Evolutionary conservation across 257 asterid genomes (phyloP).

Genomic region (Solanum raphanifolium): DNA sequence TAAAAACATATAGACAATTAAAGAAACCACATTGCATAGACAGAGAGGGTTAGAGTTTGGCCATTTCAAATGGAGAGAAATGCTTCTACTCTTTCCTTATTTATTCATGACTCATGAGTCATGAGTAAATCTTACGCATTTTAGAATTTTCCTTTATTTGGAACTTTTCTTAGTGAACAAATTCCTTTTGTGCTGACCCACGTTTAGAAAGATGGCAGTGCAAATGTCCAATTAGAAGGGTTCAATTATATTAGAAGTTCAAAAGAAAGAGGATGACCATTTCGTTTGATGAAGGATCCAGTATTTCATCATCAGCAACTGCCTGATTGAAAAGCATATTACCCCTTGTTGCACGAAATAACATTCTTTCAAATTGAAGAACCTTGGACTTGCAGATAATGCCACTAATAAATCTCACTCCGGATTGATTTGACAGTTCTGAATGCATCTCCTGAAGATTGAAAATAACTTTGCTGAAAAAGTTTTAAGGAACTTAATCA

Average conservation of each 20-base stretch:
- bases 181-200: background rate
- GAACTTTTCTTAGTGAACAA: background rate
- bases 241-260: background rate
- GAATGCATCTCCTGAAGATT: conserved; percentile 73
- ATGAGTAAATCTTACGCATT: background rate
- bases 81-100: background rate
- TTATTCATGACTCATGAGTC: background rate
- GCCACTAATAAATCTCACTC: conserved; percentile 90
- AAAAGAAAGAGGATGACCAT: conserved; percentile 37
- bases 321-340: conserved; percentile 96
- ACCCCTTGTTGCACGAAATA: conserved; percentile 97
- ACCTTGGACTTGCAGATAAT: conserved; percentile 73
- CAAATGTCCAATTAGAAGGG: background rate
- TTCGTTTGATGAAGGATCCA: conserved; percentile 81
- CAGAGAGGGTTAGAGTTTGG: background rate
- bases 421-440: conserved; percentile 71
- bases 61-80: background rate
- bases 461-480: conserved; percentile 6
- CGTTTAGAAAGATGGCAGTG: background rate
- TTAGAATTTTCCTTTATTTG: background rate
- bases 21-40: background rate
- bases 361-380: conserved; percentile 82
- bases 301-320: conserved; percentile 55
- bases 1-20: background rate
- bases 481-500: background rate